Conservation (phyloP, 352 stramenopile genomes). For the Phytopythium vexans region DNA sequence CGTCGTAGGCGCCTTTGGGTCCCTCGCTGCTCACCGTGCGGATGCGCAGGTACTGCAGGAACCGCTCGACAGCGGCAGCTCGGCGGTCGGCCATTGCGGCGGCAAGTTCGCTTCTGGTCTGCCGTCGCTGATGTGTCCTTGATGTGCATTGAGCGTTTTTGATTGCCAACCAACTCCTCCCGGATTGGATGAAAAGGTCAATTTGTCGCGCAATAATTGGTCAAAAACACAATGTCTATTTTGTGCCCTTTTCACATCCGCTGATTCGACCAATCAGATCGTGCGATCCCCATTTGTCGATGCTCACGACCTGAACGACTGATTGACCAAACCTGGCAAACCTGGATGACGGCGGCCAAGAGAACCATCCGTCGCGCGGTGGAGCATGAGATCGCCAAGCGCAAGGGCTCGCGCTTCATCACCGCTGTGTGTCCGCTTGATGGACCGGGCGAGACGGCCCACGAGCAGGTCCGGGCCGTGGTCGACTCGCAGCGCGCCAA, state of each 20-base stretch:
- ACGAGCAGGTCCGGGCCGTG: slow-evolving; percentile 38
- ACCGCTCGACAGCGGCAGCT: slow-evolving; percentile 40
- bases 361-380: slow-evolving; percentile 49
- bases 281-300: neutral
- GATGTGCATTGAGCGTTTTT: no score
- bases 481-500: slow-evolving; percentile 38
- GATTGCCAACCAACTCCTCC: no score
- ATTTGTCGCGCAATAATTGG: no score
- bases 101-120: no score
- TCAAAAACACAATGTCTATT: no score
- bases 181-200: no score
- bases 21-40: slow-evolving; percentile 74
- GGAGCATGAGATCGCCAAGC: slow-evolving; percentile 77
- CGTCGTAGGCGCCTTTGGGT: slow-evolving; percentile 59
- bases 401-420: slow-evolving; percentile 83
- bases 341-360: slow-evolving; percentile 1
- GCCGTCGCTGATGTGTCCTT: no score
- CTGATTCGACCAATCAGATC: no score
- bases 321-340: neutral
- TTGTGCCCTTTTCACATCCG: no score
- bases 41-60: slow-evolving; percentile 77
- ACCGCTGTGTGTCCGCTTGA: slow-evolving; percentile 51
- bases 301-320: neutral
- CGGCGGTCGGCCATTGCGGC: neutral
- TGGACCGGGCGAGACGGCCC: slow-evolving; percentile 17